Evolutionary conservation across 768 basidiomycete genomes (phyloP).

Genomic region (Sutorius australiensis): DNA sequence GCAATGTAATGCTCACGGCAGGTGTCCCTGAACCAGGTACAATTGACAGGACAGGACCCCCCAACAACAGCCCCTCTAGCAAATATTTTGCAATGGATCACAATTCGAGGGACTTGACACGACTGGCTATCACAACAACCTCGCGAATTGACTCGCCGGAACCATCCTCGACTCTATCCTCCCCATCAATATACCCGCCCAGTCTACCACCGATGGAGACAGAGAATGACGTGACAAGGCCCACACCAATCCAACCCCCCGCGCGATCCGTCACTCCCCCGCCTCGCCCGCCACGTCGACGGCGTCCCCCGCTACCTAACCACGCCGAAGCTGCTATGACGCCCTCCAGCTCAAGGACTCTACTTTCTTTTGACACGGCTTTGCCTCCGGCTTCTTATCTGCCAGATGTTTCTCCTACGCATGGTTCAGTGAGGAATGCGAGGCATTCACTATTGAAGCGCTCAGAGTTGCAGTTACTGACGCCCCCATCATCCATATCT

Average conservation of each 20-base stretch:
- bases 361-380: background rate
- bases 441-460: background rate
- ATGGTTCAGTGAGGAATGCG: background rate
- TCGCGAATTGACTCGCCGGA: conserved; percentile 6
- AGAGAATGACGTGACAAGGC: conserved; percentile 16
- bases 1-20: background rate
- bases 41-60: background rate
- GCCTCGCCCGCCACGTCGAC: conserved; percentile 12
- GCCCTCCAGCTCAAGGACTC: background rate
- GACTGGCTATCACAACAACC: conserved; percentile 22
- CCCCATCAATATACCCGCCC: conserved; percentile 49
- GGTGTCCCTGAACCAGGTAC: background rate
- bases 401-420: conserved; percentile 21
- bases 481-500: background rate
- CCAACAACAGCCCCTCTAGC: background rate
- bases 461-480: background rate
- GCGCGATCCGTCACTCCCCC: conserved; percentile 6
- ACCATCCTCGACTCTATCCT: conserved; percentile 39
- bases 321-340: background rate
- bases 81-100: conserved; percentile 10
- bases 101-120: conserved; percentile 8
- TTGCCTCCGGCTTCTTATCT: conserved; percentile 19
- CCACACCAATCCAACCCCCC: background rate
- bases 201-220: conserved; percentile 36
- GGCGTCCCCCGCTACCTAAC: conserved; percentile 14